phyloP scores from a whole-genome alignment of 495 filamentous ascomycete genomes.

The Stereocaulon alpinum region DNA sequence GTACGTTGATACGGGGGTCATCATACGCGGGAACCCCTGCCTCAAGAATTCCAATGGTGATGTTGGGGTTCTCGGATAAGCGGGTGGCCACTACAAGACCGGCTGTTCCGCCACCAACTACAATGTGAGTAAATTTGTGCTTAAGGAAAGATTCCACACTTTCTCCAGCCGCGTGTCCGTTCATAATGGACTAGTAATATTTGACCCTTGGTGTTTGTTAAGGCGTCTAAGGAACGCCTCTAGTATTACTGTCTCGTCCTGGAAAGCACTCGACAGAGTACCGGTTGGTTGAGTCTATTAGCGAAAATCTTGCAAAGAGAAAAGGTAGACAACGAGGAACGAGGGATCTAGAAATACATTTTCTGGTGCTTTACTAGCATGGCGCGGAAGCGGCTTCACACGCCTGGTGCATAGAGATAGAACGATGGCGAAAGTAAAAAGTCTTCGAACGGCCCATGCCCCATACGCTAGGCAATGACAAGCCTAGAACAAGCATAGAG shows the following conservation, averaged over 20 bases:
- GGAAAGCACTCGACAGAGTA: not conserved
- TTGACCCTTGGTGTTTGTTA: not conserved
- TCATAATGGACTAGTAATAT: not conserved
- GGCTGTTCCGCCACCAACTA: conserved; percentile 34
- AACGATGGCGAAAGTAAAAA: not conserved
- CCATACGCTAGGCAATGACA: not conserved
- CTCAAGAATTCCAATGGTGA: conserved; percentile 38
- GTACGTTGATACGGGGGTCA: conserved; percentile 33
- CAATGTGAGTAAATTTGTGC: conserved; percentile 24
- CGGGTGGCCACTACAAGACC: conserved; percentile 34
- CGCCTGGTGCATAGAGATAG: not conserved
- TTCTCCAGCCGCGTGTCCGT: not conserved
- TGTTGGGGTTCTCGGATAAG: conserved; percentile 29
- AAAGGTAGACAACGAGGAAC: not conserved
- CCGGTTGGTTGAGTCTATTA: not conserved
- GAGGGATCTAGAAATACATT: not conserved
- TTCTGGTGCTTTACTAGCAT: not conserved
- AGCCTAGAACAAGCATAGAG: not conserved
- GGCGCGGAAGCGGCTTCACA: not conserved
- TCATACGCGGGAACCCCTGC: conserved; percentile 33
- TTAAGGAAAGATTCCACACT: conserved; percentile 15
- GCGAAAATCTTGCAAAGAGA: not conserved
- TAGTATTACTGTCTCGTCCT: not conserved
- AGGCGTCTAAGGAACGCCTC: not conserved
- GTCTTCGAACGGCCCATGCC: not conserved